Percentiles rank a stretch among this genome's conserved stretches.
phyloP scores from a whole-genome alignment of 345 rosid species.

The Durio zibethinus region DNA sequence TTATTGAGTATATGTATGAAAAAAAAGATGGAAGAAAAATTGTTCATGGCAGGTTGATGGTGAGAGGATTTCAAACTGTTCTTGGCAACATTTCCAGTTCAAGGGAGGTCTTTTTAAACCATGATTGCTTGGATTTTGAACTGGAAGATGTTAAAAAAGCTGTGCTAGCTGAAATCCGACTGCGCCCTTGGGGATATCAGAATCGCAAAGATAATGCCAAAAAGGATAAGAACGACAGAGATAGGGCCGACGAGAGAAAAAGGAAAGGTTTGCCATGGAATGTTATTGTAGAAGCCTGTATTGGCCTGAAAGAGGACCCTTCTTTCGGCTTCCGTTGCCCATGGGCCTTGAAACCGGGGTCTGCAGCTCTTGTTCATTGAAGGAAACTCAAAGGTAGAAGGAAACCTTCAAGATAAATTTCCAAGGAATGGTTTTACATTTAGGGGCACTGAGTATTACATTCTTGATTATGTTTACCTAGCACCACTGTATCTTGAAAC shows the following conservation, averaged over 20 bases:
- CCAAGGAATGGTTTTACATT: slow-evolving; percentile 31
- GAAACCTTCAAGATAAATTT: slow-evolving; percentile 32
- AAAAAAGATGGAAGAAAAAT: slow-evolving; percentile 41
- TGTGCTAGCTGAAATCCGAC: slow-evolving; percentile 37
- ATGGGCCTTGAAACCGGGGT: slow-evolving; percentile 48
- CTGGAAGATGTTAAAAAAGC: slow-evolving; percentile 42
- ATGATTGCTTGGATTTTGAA: slow-evolving; percentile 45
- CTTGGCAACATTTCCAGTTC: slow-evolving; percentile 54
- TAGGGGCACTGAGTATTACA: slow-evolving; percentile 38
- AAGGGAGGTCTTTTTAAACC: slow-evolving; percentile 60
- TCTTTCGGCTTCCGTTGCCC: slow-evolving; percentile 46
- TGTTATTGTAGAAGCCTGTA: slow-evolving; percentile 61
- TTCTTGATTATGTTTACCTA: slow-evolving; percentile 55
- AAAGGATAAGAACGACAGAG: slow-evolving; percentile 44
- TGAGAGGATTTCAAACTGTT: slow-evolving; percentile 55
- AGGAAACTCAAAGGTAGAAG: slow-evolving; percentile 31
- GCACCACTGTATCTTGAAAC: slow-evolving; percentile 31
- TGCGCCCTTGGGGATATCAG: slow-evolving; percentile 62
- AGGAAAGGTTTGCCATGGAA: slow-evolving; percentile 42
- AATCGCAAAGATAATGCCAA: slow-evolving; percentile 42
- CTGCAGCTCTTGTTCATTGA: slow-evolving; percentile 47
- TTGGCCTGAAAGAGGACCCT: slow-evolving; percentile 64
- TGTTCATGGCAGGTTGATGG: slow-evolving; percentile 56
- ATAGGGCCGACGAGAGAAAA: slow-evolving; percentile 53
- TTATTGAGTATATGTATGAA: slow-evolving; percentile 67